These are phyloP conservation scores for Eucalyptus sideroxylon DNA, from an alignment of 345 rosid species.

Conservation along the genomic window DNA sequence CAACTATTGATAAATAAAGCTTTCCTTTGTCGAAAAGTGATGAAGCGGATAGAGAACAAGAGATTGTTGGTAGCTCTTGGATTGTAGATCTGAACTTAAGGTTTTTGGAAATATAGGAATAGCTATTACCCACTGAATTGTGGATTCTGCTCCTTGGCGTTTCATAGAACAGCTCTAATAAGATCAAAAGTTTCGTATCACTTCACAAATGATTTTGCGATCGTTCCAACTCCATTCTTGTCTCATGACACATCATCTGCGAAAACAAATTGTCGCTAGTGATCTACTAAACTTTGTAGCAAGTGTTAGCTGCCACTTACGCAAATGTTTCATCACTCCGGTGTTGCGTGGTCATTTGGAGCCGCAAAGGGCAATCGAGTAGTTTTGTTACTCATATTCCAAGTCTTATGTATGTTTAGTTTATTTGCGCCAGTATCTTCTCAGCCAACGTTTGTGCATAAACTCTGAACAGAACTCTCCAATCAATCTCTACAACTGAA, in stretches of 20 bases:
- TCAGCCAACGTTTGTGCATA: background rate
- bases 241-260: background rate
- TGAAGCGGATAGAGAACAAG: background rate
- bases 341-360: background rate
- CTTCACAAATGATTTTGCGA: background rate
- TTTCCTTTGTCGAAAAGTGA: background rate
- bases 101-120: background rate
- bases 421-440: background rate
- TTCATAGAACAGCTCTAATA: background rate
- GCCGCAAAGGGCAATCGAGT: background rate
- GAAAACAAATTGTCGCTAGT: background rate
- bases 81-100: background rate
- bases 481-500: background rate
- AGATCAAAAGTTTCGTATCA: too few relatives aligned
- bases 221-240: background rate
- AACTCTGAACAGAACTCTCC: background rate
- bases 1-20: background rate
- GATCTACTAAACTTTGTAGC: background rate
- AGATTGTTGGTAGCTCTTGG: background rate
- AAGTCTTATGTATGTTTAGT: background rate
- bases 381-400: background rate
- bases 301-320: background rate
- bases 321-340: background rate
- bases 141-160: background rate
- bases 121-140: too few relatives aligned